Conservation (phyloP, 768 basidiomycete genomes). For the Psilocybe subaeruginosa region DNA sequence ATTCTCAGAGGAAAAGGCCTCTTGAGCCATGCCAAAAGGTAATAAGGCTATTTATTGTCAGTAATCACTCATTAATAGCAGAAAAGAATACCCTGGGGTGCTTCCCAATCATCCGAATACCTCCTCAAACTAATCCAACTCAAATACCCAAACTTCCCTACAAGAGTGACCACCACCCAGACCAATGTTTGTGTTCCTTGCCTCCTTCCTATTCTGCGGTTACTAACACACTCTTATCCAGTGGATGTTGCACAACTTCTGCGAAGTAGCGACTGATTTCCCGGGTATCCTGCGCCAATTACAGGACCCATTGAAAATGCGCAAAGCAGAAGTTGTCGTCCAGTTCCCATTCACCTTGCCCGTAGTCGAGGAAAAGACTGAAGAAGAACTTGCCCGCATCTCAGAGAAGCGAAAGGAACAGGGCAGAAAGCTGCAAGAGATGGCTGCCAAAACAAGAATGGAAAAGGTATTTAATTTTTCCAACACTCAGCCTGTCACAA, state of each 20-base stretch:
- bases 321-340: slow-evolving; percentile 68
- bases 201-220: neutral
- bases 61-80: neutral
- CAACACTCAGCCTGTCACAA: neutral
- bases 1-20: slow-evolving; percentile 82
- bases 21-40: slow-evolving; percentile 89
- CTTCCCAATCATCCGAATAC: slow-evolving; percentile 88
- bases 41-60: neutral
- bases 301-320: slow-evolving; percentile 67
- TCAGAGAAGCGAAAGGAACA: slow-evolving; percentile 86
- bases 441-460: slow-evolving; percentile 80
- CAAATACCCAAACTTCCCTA: slow-evolving; percentile 93
- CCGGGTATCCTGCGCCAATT: slow-evolving; percentile 63
- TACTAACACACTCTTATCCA: slow-evolving; percentile 29
- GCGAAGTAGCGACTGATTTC: slow-evolving; percentile 84
- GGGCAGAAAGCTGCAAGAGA: slow-evolving; percentile 86
- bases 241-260: slow-evolving; percentile 93
- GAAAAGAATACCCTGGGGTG: slow-evolving; percentile 90
- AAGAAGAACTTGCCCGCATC: slow-evolving; percentile 82
- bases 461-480: slow-evolving; percentile 66
- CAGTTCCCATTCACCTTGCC: slow-evolving; percentile 85
- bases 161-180: slow-evolving; percentile 76
- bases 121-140: slow-evolving; percentile 92
- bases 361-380: slow-evolving; percentile 80
- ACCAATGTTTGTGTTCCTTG: slow-evolving; percentile 57